phyloP scores from a whole-genome alignment of 345 rosid species.

The Rhizophora mangle region DNA sequence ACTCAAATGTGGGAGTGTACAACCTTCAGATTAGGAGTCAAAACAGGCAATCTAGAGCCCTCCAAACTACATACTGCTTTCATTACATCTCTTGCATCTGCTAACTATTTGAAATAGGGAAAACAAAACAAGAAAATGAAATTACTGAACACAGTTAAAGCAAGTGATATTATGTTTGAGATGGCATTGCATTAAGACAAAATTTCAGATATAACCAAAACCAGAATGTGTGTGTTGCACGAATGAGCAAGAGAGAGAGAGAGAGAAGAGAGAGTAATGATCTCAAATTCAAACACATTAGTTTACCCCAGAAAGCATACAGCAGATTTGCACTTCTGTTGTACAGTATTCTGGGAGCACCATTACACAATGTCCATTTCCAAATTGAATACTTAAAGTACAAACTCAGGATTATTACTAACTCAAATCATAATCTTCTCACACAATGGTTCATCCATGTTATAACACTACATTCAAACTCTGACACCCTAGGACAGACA shows the following conservation, averaged over 20 bases:
- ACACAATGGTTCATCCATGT: too few relatives aligned
- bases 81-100: slow-evolving; percentile 78
- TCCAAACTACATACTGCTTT: slow-evolving; percentile 29
- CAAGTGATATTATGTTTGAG: not conserved
- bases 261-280: not conserved
- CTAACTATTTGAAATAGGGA: slow-evolving; percentile 32
- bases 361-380: too few relatives aligned
- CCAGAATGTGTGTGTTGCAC: not conserved
- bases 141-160: not conserved
- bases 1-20: not conserved
- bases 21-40: slow-evolving; percentile 57
- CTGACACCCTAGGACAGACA: too few relatives aligned
- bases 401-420: too few relatives aligned
- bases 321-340: too few relatives aligned
- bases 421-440: too few relatives aligned
- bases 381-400: too few relatives aligned
- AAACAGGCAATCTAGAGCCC: slow-evolving; percentile 44
- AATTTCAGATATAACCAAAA: too few relatives aligned
- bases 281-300: not conserved
- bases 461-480: too few relatives aligned
- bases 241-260: not conserved
- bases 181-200: too few relatives aligned
- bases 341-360: too few relatives aligned
- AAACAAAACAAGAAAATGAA: not conserved
- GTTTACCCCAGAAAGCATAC: not conserved